phyloP scores from a whole-genome alignment of 2,329 filamentous ascomycete species.

The Aspergillus alliaceus region DNA sequence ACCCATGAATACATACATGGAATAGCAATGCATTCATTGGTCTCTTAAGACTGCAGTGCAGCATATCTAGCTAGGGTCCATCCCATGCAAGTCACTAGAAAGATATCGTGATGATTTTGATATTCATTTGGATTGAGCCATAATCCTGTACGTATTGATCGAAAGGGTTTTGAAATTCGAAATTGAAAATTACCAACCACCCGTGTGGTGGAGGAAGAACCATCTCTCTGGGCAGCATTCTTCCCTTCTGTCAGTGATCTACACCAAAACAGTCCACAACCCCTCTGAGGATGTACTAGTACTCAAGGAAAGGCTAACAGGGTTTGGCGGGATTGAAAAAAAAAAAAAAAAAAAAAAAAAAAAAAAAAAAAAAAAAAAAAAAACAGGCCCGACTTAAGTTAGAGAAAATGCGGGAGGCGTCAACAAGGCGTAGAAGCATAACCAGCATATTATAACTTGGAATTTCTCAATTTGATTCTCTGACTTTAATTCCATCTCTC shows the following conservation, averaged over 20 bases:
- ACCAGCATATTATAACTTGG: conserved; percentile 6
- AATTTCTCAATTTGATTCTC: conserved; percentile 3
- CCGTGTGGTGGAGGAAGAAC: conserved; percentile 6
- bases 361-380: neutral
- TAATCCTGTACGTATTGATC: neutral
- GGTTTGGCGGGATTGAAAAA: neutral
- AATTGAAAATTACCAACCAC: conserved; percentile 15
- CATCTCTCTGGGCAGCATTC: conserved; percentile 12
- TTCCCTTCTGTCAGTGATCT: conserved; percentile 18
- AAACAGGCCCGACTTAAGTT: neutral
- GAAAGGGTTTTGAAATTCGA: neutral
- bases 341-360: neutral
- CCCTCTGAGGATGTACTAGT: neutral
- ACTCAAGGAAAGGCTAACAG: neutral
- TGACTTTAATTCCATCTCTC: conserved; percentile 1
- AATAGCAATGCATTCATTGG: neutral
- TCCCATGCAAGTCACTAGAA: neutral
- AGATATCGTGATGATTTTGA: neutral
- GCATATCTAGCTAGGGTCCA: too few species aligned
- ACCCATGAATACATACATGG: neutral
- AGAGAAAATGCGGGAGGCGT: conserved; percentile 12
- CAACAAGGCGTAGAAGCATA: conserved; percentile 9
- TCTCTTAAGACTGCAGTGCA: neutral
- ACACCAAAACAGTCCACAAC: conserved; percentile 4
- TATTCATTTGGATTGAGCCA: neutral